Base-by-base conservation (phyloP, 768 basidiomycete species). In the Tricholoma bakamatsutake region DNA sequence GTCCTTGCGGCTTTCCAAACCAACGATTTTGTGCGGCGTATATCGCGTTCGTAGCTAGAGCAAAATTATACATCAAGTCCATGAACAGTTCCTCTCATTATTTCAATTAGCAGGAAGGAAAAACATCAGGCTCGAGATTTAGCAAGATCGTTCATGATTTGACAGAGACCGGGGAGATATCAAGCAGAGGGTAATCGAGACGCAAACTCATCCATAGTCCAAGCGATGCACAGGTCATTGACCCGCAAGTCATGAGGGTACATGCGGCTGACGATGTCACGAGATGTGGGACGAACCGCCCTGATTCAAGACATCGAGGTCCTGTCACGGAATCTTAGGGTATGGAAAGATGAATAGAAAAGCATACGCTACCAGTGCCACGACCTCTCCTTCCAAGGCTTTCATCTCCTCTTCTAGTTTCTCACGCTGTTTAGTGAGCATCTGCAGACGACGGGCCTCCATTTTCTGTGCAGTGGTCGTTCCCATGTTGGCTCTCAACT, bases 371-470 rank as follows among this genome's bases (percentile, higher is more conserved):
- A 85, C 88, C 73, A 85, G 58, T 8, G 71, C 71, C 58, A 82
- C 66, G 2, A 90, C 73, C 61, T 92, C 87, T 3, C 76, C 75
- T 59, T 88, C 84, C 31, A 91, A 65, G 1, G 75, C 71, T 45
- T 71, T 71, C 2, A 85, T 69, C 62, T 91, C 85, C 37, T 78
- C 75, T 62, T 90, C 88, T 24, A 91, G 69, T 48, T 79, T 76
- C 65, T 87, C 81, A 35, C 85, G 76, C 60, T 90, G 87, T 59
- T 82, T 85, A 11, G 75, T 75, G 5, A 90, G 71, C 67, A 81
- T 76, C 56, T 87, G 84, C 30, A 87, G 67, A 43, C 84, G 78
- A 13, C 87, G 76, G 31, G 80, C 79, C 64, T 90, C 87, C 7
- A 84, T 73, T 61, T 88, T 90, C 64, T 82, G 83, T 5, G 78